Evolutionary conservation across 2,329 filamentous ascomycete species (phyloP).

Genomic region (Bipolaris sorokiniana): DNA sequence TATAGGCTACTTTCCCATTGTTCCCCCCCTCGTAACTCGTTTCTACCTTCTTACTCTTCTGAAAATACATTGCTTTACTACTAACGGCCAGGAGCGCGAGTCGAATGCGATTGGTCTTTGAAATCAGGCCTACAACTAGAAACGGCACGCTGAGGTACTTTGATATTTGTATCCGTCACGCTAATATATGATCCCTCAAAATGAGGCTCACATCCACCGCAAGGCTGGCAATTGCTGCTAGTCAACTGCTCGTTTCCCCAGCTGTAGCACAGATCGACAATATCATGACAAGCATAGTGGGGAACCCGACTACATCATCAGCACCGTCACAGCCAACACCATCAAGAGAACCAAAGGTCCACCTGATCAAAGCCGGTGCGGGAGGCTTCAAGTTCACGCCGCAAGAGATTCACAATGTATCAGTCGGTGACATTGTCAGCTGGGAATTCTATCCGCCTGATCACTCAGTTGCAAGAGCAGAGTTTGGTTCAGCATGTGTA

Average conservation of each 20-base stretch:
- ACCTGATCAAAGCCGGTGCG: constrained; percentile 48
- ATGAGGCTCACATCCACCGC: constrained; percentile 20
- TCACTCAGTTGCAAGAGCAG: constrained; percentile 52
- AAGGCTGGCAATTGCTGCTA: constrained; percentile 20
- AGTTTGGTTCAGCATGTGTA: constrained; percentile 49
- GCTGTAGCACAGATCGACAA: constrained; percentile 9
- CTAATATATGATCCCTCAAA: neutral
- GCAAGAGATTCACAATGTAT: constrained; percentile 44
- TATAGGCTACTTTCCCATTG: neutral
- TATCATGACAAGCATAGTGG: no score
- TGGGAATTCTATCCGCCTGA: constrained; percentile 51
- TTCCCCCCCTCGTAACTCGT: neutral
- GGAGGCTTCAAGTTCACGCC: constrained; percentile 47
- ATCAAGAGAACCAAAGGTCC: constrained; percentile 29
- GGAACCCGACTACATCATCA: constrained; percentile 2
- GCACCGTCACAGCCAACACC: constrained; percentile 21
- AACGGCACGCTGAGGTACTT: neutral
- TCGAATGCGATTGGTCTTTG: neutral
- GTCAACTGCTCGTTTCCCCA: constrained; percentile 12
- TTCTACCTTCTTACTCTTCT: neutral
- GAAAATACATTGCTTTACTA: neutral
- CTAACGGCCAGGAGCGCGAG: neutral
- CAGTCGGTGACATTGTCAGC: constrained; percentile 48
- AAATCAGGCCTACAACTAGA: neutral
- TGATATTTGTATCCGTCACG: neutral